Evolutionary conservation across 768 basidiomycete species (phyloP).

Genomic region (Pleurotus eryngii): DNA sequence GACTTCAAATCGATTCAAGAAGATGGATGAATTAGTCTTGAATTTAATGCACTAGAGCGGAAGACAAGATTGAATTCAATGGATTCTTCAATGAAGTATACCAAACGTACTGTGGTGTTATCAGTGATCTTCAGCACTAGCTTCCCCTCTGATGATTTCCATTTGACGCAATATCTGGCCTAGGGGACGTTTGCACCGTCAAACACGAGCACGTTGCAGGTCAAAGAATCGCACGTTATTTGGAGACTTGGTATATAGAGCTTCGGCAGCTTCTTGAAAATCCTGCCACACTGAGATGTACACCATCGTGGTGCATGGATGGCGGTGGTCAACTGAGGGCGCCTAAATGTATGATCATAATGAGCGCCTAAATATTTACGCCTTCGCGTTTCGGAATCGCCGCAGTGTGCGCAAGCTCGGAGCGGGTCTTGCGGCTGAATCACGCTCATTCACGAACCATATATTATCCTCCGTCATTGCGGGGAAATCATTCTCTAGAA

Average conservation of each 20-base stretch:
- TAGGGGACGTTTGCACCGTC: constrained; percentile 23
- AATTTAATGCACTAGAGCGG: constrained; percentile 83
- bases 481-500: background rate
- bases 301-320: constrained; percentile 71
- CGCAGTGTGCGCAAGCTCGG: background rate
- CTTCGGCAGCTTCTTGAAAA: constrained; percentile 87
- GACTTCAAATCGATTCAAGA: constrained; percentile 94
- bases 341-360: background rate
- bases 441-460: constrained; percentile 7
- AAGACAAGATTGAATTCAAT: background rate
- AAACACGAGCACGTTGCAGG: too few relatives aligned
- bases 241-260: constrained; percentile 77
- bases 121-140: constrained; percentile 94
- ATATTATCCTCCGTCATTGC: background rate
- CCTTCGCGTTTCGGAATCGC: constrained; percentile 1
- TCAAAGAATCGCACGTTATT: constrained; percentile 50
- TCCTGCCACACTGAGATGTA: constrained; percentile 91
- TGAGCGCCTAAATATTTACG: constrained; percentile 2
- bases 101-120: constrained; percentile 69
- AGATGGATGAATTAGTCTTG: constrained; percentile 91
- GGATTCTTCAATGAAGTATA: background rate
- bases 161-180: constrained; percentile 92
- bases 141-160: constrained; percentile 80
- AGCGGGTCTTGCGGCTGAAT: constrained; percentile 9
- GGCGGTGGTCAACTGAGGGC: constrained; percentile 3